Conservation (phyloP, 257 asterid species). For the Cinchona pubescens region DNA sequence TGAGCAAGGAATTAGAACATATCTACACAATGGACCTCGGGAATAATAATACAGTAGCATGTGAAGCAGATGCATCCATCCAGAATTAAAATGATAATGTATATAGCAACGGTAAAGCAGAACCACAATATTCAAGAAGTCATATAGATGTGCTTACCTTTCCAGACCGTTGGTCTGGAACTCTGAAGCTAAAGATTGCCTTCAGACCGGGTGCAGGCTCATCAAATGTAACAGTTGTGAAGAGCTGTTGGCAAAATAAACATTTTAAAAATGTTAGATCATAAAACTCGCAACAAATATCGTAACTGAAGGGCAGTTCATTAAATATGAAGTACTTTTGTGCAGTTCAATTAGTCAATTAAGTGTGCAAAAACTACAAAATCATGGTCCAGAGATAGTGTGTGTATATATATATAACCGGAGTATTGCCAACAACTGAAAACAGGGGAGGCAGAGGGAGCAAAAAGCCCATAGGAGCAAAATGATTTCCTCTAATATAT, state of each 20-base stretch:
- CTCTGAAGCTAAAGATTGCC: slow-evolving; percentile 45
- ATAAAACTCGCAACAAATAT: too few relatives aligned
- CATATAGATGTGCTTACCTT: slow-evolving; percentile 27
- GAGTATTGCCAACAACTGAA: neutral
- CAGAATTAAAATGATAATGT: neutral
- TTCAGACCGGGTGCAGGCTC: slow-evolving; percentile 51
- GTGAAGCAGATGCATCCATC: neutral
- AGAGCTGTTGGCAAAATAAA: slow-evolving; percentile 27
- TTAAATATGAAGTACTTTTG: too few relatives aligned
- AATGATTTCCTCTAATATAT: neutral
- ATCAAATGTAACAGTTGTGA: slow-evolving; percentile 39
- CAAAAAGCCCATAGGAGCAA: neutral
- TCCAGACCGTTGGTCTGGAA: slow-evolving; percentile 52
- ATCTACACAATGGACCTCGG: neutral
- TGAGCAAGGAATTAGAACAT: neutral
- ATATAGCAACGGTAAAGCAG: neutral
- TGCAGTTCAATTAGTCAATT: too few relatives aligned
- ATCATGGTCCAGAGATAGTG: neutral
- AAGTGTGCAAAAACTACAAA: neutral
- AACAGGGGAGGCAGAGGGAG: neutral
- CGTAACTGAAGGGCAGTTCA: too few relatives aligned
- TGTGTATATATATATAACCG: neutral
- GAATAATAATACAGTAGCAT: neutral
- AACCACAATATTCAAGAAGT: neutral
- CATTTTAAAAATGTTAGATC: too few relatives aligned